Base-by-base conservation (phyloP, 1,139 yeast species). In the Zygosaccharomyces pseudobailii region DNA sequence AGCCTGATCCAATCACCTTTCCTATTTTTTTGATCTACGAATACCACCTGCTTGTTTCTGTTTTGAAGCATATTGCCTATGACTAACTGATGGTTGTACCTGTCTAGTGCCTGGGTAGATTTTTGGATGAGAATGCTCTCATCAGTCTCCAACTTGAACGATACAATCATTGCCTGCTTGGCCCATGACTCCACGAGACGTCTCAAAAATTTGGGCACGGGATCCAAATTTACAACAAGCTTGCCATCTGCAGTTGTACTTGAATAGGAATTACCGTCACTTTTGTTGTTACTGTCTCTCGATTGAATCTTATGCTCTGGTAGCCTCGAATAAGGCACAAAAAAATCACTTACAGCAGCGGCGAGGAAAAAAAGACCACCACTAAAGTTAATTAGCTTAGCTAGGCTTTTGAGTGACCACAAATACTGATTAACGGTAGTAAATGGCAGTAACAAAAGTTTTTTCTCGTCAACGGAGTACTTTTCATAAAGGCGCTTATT, bases 291-390 rank as follows among this genome's bases (percentile, higher is more conserved):
- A 25, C 76, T 76, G 20, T 80, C 80, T 53, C 82, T 84, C 10
- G 95, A 84, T 67, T 94, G 98, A 54, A 92, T 92, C 68, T 92
- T 92, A 68, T 92, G 99, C 59, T 87, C 88, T 1, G 97, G 95
- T 62, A 88, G 74, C 55, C 87, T 75, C 2, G 90, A 82, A 48
- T 79, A 80, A 2, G 98, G 99, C 38, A 92, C 74, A 69, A 89
- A 92, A 67, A 94, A 92, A 66, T 92, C 99, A 5, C 96, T 87
- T 0, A 92, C 99, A 0, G 98, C 98, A 3, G 98, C 98, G 0
- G 98, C 98, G 52, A 92, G 73, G 67, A 85, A 94, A 62, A 92
- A 87, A 41, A 92, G 65, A 0, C 88, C 87, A 3, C 79, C 80
- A 42, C 80, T 70, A 2, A 70, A 66, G 41, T 80, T 75, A 57